A percentile compares a stretch with the other conserved stretches of the same genome.
These are phyloP conservation scores for Labyrinthula sp. DNA, from an alignment of 352 stramenopile species.

Conservation along the genomic window DNA sequence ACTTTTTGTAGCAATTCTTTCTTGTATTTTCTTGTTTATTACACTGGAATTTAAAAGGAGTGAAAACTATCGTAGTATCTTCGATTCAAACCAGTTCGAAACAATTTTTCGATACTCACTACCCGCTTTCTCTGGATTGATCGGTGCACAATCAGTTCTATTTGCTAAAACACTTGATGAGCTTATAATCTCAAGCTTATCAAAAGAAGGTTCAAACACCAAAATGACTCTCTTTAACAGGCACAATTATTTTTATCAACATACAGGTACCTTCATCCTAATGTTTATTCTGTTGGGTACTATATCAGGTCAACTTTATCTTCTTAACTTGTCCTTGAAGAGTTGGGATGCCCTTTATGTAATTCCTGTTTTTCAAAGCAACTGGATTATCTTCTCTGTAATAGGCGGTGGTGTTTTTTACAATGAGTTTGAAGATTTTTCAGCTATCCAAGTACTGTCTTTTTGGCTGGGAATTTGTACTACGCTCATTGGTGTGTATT, in stretches of 20 bases:
- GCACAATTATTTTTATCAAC: constrained; percentile 16
- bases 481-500: constrained; percentile 23
- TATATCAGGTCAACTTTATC: constrained; percentile 25
- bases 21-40: constrained; percentile 16
- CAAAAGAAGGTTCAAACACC: constrained; percentile 16
- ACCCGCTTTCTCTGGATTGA: constrained; percentile 13
- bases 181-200: constrained; percentile 22
- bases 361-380: constrained; percentile 28
- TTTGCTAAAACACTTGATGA: constrained; percentile 31
- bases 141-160: constrained; percentile 28
- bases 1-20: too few species aligned
- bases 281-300: constrained; percentile 4
- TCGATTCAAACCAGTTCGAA: constrained; percentile 14
- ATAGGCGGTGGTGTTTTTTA: constrained; percentile 24
- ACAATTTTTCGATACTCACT: too few species aligned
- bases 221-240: too few species aligned
- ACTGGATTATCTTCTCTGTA: constrained; percentile 30
- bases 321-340: constrained; percentile 9
- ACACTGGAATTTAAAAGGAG: constrained; percentile 1
- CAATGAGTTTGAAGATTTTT: constrained; percentile 14
- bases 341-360: constrained; percentile 29
- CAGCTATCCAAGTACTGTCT: constrained; percentile 14
- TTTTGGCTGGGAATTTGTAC: constrained; percentile 14
- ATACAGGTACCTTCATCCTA: constrained; percentile 21
- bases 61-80: constrained; percentile 9